Evolutionary conservation across 306 rosid genomes (phyloP).

Genomic region (Cicer bijugum): DNA sequence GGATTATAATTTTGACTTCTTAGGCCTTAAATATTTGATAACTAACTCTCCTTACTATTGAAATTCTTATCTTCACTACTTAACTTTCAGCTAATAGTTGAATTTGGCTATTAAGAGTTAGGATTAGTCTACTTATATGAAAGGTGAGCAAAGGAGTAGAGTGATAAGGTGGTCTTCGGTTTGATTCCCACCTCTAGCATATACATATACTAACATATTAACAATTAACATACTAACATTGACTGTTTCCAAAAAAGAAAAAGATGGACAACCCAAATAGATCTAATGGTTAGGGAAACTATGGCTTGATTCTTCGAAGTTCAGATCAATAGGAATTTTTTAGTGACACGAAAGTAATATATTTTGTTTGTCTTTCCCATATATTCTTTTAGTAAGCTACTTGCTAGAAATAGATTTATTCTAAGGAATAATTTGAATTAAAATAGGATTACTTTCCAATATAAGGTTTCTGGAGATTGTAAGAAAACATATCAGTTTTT

Average conservation of each 20-base stretch:
- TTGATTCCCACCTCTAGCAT: too few relatives aligned
- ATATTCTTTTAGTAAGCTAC: neutral
- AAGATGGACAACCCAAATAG: neutral
- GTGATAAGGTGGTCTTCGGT: too few relatives aligned
- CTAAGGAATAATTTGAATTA: neutral
- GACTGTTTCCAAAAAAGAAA: too few relatives aligned
- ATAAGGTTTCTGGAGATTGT: neutral
- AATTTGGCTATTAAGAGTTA: conserved; percentile 22
- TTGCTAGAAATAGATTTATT: conserved; percentile 25
- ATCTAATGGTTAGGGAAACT: conserved; percentile 26
- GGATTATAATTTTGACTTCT: conserved; percentile 23
- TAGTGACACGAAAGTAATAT: neutral
- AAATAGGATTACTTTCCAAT: conserved; percentile 3
- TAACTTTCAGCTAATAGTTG: conserved; percentile 32
- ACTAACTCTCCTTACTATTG: neutral
- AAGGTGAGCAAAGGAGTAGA: neutral
- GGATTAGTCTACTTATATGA: conserved; percentile 21
- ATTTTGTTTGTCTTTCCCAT: neutral
- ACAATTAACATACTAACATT: too few relatives aligned
- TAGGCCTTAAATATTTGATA: conserved; percentile 17
- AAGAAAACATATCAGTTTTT: neutral
- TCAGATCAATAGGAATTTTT: neutral
- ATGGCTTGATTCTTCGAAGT: neutral
- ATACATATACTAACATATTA: too few relatives aligned
- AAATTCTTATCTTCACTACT: conserved; percentile 19